Percentiles rank a stretch among this genome's conserved stretches.
Conservation (phyloP, 2,329 filamentous ascomycete genomes). For the Epichloe baconii region DNA sequence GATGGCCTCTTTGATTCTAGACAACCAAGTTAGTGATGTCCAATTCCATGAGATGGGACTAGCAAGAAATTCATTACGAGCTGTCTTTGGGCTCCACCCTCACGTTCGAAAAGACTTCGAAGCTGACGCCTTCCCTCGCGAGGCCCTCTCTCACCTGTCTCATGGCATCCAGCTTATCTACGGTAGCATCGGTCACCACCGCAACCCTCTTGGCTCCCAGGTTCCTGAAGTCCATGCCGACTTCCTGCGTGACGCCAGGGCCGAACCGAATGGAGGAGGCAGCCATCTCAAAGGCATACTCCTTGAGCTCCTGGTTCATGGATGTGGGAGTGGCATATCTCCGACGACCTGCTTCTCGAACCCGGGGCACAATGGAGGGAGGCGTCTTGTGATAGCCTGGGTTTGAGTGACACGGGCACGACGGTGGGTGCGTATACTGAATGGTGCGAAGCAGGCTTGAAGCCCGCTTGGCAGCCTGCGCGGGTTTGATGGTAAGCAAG, state of each 20-base stretch:
- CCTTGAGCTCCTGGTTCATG: slow-evolving; percentile 51
- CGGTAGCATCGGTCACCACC: slow-evolving; percentile 80
- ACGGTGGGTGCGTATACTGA: slow-evolving; percentile 76
- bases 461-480: slow-evolving; percentile 48
- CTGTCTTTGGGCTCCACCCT: slow-evolving; percentile 89
- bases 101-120: slow-evolving; percentile 67
- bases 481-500: background rate
- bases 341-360: slow-evolving; percentile 23
- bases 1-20: slow-evolving; percentile 77
- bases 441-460: slow-evolving; percentile 72
- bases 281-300: slow-evolving; percentile 99
- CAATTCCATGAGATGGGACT: slow-evolving; percentile 16
- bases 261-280: slow-evolving; percentile 91
- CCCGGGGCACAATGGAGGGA: slow-evolving; percentile 40
- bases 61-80: slow-evolving; percentile 41
- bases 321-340: slow-evolving; percentile 60
- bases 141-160: slow-evolving; percentile 75
- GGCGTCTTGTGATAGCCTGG: slow-evolving; percentile 61
- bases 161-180: slow-evolving; percentile 77
- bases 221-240: slow-evolving; percentile 96
- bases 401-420: slow-evolving; percentile 87
- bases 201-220: slow-evolving; percentile 77
- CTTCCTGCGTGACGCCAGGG: slow-evolving; percentile 83
- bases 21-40: background rate
- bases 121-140: slow-evolving; percentile 64